Percentiles rank a stretch among this genome's conserved stretches.
phyloP scores from a whole-genome alignment of 1,139 yeast species.

The Scheffersomyces parashehatae region DNA sequence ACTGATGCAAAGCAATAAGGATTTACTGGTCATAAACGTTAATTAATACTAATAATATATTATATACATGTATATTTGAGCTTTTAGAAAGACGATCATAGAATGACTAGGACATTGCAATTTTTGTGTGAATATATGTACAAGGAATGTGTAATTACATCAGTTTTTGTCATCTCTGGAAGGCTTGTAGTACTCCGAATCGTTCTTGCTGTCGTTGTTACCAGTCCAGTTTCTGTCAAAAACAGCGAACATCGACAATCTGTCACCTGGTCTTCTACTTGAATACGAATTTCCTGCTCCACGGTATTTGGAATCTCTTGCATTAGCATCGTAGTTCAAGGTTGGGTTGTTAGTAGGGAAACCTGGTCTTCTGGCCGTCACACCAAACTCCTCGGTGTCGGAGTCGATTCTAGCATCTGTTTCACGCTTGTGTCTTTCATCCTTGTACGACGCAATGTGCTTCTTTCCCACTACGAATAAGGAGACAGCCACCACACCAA shows the following conservation, averaged over 20 bases:
- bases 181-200: not conserved
- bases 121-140: too few species aligned
- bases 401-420: constrained; percentile 41
- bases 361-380: constrained; percentile 35
- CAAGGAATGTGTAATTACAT: too few species aligned
- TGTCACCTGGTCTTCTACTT: constrained; percentile 44
- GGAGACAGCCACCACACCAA: constrained; percentile 32
- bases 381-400: constrained; percentile 32
- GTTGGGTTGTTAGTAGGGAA: constrained; percentile 33
- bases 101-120: too few species aligned
- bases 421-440: constrained; percentile 37
- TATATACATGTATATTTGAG: too few species aligned
- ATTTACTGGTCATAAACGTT: too few species aligned
- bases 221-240: constrained; percentile 22
- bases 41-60: too few species aligned
- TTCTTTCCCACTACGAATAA: constrained; percentile 37
- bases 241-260: constrained; percentile 36
- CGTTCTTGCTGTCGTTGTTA: constrained; percentile 5
- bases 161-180: not conserved
- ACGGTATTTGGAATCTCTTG: constrained; percentile 60
- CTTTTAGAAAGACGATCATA: too few species aligned
- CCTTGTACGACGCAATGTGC: constrained; percentile 38
- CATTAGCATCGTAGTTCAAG: constrained; percentile 21
- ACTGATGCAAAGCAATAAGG: constrained; percentile 6
- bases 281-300: constrained; percentile 66